Evolutionary conservation across 495 filamentous ascomycete genomes (phyloP), one percentile per base, ranked within the genome.

Genomic region (Daldinia vernicosa): DNA sequence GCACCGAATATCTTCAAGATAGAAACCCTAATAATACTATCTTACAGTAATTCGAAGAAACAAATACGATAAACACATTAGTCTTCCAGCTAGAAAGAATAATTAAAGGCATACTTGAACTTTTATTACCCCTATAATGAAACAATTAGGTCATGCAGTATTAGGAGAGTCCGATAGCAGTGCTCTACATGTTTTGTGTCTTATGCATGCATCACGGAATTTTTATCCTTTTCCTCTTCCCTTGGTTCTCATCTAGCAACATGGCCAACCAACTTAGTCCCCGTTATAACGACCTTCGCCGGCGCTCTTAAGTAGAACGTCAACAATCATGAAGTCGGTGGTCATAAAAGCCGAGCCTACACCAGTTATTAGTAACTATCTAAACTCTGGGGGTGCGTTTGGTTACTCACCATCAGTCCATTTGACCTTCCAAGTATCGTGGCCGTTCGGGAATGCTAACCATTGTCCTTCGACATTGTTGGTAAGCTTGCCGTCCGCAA

Each of bases 321-420:
- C 67, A 28, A 80, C 76, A 4, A 78, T 59, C 76, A 80, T 78
- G 70, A 76, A 83, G 47, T 78, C 74, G 28, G 69, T 54, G 17
- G 76, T 78, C 39, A 77, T 76, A 26, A 77, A 64, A 11, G 80
- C 79, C 27, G 64, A 69, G 15, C 69, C 80, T 80, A 26, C n/a
- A 11, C 39, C 33, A 22, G 26, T 67, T 27, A 37, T 67, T 27
- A 37, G 60, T 60, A n/a, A 33, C 39, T 27, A 26, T 14, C 27
- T 0, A 9, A 5, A 24, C 63, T 50, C 17, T 19, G n/a, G 15
- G 15, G 14, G 14, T 54, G 12, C 28, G 30, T 22, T 57, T 6
- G 1, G 27, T 17, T 51, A 71, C 79, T 74, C 47, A 79, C 78
- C 74, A 57, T 76, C 76, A 53, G 78, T 78, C 79, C 79, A 82